Evolutionary conservation across 169 alveolate genomes (phyloP).

Genomic region (Babesia sp.): DNA sequence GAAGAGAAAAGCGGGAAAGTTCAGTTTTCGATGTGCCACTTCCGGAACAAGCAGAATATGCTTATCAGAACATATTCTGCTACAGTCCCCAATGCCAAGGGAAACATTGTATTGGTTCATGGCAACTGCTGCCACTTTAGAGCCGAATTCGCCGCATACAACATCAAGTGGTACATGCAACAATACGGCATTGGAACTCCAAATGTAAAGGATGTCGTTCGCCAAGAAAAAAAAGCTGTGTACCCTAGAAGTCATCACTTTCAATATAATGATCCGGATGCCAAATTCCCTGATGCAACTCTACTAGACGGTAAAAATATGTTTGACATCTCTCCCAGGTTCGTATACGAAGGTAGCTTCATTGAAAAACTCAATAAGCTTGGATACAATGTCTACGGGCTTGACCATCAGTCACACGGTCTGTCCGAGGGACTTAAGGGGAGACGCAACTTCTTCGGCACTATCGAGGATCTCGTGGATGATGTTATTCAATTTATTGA

Average conservation of each 20-base stretch:
- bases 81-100: conserved; percentile 62
- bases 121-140: conserved; percentile 69
- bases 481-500: conserved; percentile 72
- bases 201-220: background rate
- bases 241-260: conserved; percentile 5
- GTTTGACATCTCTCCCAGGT: conserved; percentile 59
- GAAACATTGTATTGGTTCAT: conserved; percentile 64
- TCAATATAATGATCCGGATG: background rate
- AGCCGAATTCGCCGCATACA: conserved; percentile 70
- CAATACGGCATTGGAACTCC: conserved; percentile 40
- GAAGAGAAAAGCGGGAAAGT: conserved; percentile 43
- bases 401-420: conserved; percentile 75
- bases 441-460: conserved; percentile 35
- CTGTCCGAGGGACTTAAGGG: conserved; percentile 67
- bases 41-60: conserved; percentile 66
- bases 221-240: conserved; percentile 14
- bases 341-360: conserved; percentile 68
- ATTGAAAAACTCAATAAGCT: conserved; percentile 61
- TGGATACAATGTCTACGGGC: conserved; percentile 66
- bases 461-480: conserved; percentile 67
- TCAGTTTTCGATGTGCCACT: conserved; percentile 55
- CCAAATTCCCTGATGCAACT: background rate
- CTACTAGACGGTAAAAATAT: conserved; percentile 36
- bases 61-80: conserved; percentile 67
- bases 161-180: conserved; percentile 56